Base-by-base conservation (phyloP, 208 protist genomes). In the Trypanosoma cruzi region DNA sequence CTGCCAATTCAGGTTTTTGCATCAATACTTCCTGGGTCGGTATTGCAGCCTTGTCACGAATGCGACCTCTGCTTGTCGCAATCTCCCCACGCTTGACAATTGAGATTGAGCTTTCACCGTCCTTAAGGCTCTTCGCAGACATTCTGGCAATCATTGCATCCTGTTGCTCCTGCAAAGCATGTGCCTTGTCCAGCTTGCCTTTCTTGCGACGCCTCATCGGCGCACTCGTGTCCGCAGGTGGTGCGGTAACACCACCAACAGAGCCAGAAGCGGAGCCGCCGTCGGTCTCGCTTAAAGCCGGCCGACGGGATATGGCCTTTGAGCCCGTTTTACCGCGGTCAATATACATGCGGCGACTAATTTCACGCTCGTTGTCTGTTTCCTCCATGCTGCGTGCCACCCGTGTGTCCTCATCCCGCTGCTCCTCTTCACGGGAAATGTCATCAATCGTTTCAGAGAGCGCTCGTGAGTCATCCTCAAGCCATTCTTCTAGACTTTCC, bases 381-480 rank as follows among this genome's bases (percentile, higher is more conserved):
- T 96, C 86, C 79, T 96, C 91, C 87, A 95, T 90, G 70, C 87
- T 96, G 4, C 79, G 80, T 32, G 89, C 85, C 42, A 96, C 89
- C 61, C 88, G 85, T 37, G 68, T 64, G 10, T 64, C 71, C 29
- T 73, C 82, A 11, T 91, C 77, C 20, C 69, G 64, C 62, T 68
- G 73, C 54, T 86, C 81, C 71, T 93, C 92, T 42, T 82, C 88
- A 44, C 77, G 74, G n/a, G 85, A 81, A 49, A 96, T 81, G 75
- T 96, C 87, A 36, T 88, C 80, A 42, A 94, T 75, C 29, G 88
- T 81, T 29, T 84, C 72, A 18, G 84, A 85, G 64, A 92, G 83
- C 11, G 85, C 88, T 52, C 50, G 53, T 22, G 65, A 56, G 61
- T 80, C 74, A 28, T 53, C 48, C n/a, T n/a, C n/a, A 4, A 58